Evolutionary conservation across 225 moss, liverwort and hornwort genomes (phyloP), one percentile per base, ranked within the genome.

Genomic region (Marchantia polymorpha): DNA sequence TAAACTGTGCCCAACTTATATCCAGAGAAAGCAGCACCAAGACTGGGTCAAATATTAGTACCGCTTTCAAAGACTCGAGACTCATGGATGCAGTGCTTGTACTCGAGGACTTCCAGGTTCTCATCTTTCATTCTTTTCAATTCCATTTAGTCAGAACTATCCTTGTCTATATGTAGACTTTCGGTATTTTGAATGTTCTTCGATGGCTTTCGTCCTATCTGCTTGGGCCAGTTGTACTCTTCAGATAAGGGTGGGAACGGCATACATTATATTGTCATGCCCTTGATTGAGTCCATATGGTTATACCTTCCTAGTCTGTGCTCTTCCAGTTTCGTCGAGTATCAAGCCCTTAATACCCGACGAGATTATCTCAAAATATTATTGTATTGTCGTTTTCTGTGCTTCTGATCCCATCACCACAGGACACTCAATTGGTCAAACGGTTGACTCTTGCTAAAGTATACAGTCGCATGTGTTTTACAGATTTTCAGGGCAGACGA

Each of bases 21-120:
- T 85, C 83, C 46, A 82, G 84, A 77, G 88, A 85, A 61, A 85
- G 87, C 72, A 86, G 83, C 67, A 85, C 83, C 22, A 88, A 86
- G 77, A 87, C 90, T 27, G 88, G 88, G 17, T 88, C 90, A 61
- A 90, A 88, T 77, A 90, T 90, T 77, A 88, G 84, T 48, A 77
- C 87, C 73, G 86, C 90, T 0, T 90, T 90, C 74, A 88, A 87
- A 77, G 90, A 90, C 81, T 83, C 90, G 12, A 81, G 88, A 55
- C 80, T 90, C 10, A 90, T 90, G 88, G 90, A 90, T 76, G 90
- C 90, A 55, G 90, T 90, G 23, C 78, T 90, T 29, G 90, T 90
- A 68, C 90, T 90, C 48, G 90, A 90, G 78, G 90, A 90, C 75
- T 90, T 90, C 77, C 90, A 90, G 90, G 90, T 88, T 84, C 74